A percentile compares a stretch with the other conserved stretches of the same genome.
Conservation (phyloP, 129 eudicot genomes). For the Ambrosia artemisiifolia region DNA sequence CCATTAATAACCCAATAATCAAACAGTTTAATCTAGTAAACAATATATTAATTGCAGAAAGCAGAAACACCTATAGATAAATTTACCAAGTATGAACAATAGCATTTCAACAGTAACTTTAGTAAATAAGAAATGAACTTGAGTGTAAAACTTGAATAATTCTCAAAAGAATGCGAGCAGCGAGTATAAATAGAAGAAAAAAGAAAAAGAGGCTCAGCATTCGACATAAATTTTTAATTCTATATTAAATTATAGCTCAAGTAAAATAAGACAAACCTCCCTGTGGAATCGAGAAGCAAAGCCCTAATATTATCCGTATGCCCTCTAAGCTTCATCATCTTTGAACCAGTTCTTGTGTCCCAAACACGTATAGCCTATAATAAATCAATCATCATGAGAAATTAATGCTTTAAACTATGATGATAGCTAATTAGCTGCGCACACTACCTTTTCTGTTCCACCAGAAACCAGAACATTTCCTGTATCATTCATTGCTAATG, state of each 20-base stretch:
- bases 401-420: background rate
- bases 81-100: background rate
- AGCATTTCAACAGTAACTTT: slow-evolving; percentile 13
- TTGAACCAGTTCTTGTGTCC: slow-evolving; percentile 93
- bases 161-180: background rate
- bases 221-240: background rate
- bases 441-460: slow-evolving; percentile 89
- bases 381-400: slow-evolving; percentile 10
- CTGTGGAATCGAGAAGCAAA: slow-evolving; percentile 79
- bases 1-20: slow-evolving; percentile 10
- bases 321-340: slow-evolving; percentile 95
- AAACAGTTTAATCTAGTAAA: background rate
- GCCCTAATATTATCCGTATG: slow-evolving; percentile 95
- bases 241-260: background rate
- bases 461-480: slow-evolving; percentile 98
- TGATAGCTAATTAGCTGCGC: background rate
- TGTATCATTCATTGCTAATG: slow-evolving; percentile 85
- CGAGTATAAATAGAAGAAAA: background rate
- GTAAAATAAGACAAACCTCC: slow-evolving; percentile 55
- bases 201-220: background rate
- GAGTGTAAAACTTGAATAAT: background rate
- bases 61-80: slow-evolving; percentile 1
- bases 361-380: slow-evolving; percentile 90
- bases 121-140: background rate
- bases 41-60: background rate